Base-by-base conservation (phyloP, 768 basidiomycete genomes). In the Kwoniella dendrophila region DNA sequence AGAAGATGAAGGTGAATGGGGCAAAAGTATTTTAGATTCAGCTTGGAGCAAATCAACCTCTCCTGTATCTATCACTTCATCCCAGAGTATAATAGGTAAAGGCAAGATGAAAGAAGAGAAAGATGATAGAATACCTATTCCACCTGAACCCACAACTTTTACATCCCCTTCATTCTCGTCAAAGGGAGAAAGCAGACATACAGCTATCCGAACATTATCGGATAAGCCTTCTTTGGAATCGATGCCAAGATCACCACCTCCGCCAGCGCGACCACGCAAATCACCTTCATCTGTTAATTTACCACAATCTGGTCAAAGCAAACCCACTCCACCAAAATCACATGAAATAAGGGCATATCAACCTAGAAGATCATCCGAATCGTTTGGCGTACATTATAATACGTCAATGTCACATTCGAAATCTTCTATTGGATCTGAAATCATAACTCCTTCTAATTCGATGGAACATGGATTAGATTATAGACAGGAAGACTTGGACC, bases 301-400 rank as follows among this genome's bases (percentile, higher is more conserved):
- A n/a, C n/a, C n/a, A n/a, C n/a, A n/a, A n/a, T n/a, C n/a, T n/a
- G n/a, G n/a, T n/a, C n/a, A n/a, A n/a, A n/a, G n/a, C n/a, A n/a
- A n/a, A n/a, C n/a, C n/a, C n/a, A n/a, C n/a, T n/a, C n/a, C n/a
- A n/a, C n/a, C n/a, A n/a, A n/a, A n/a, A n/a, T n/a, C n/a, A n/a
- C n/a, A n/a, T n/a, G n/a, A n/a, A n/a, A n/a, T n/a, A n/a, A n/a
- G n/a, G n/a, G n/a, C n/a, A n/a, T n/a, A n/a, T n/a, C 50, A 59
- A n/a, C 22, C 52, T 14, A 30, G 64, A 11, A 55, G 48, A 34
- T 62, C 60, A 20, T 57, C 59, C 18, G 64, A 66, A 38, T 62
- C 59, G 3, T 66, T 66, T 27, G 64, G 64, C 8, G 64, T 66
- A 5, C 64, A 58, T 32, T 62, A 57, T 54, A 36, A 33, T 20